These are phyloP conservation scores for Kluyveromyces marxianus DNA, from an alignment of 1,139 yeast genomes.

Conservation along the genomic window DNA sequence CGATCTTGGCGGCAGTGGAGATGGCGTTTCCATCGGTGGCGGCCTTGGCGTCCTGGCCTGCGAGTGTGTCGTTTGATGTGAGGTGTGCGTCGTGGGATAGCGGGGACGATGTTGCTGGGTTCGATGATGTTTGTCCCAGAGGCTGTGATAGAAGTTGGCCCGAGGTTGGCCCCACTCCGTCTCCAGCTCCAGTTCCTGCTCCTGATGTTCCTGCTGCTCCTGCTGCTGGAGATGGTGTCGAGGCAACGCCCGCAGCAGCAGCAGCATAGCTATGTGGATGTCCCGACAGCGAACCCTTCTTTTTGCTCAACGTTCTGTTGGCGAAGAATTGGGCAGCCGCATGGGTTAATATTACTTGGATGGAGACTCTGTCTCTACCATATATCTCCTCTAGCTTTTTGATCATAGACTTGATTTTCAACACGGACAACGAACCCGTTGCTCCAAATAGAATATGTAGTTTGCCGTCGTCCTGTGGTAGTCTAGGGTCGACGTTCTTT, in stretches of 20 bases:
- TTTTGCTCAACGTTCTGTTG: conserved; percentile 29
- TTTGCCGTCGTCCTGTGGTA: conserved; percentile 89
- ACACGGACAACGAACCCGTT: conserved; percentile 80
- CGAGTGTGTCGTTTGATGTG: neutral
- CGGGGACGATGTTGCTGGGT: conserved; percentile 4
- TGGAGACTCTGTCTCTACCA: conserved; percentile 59
- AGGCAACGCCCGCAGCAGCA: too few species aligned
- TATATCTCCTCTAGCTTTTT: conserved; percentile 73
- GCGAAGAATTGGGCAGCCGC: conserved; percentile 77
- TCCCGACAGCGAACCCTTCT: neutral
- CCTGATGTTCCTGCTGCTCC: too few species aligned
- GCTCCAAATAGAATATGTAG: conserved; percentile 81
- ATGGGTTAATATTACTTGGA: conserved; percentile 74
- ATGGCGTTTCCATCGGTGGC: conserved; percentile 4
- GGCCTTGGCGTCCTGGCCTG: neutral
- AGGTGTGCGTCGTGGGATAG: neutral
- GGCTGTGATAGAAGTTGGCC: neutral
- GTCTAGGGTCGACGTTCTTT: conserved; percentile 62
- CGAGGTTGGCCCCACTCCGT: neutral
- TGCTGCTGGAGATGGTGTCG: too few species aligned
- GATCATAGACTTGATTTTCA: conserved; percentile 67
- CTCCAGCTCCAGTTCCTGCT: too few species aligned
- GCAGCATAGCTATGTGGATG: too few species aligned
- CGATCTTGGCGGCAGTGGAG: conserved; percentile 26
- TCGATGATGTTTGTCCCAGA: conserved; percentile 5